Evolutionary conservation across 1,139 yeast species (phyloP), one percentile per base, ranked within the genome.

Genomic region (Pichia sp.): DNA sequence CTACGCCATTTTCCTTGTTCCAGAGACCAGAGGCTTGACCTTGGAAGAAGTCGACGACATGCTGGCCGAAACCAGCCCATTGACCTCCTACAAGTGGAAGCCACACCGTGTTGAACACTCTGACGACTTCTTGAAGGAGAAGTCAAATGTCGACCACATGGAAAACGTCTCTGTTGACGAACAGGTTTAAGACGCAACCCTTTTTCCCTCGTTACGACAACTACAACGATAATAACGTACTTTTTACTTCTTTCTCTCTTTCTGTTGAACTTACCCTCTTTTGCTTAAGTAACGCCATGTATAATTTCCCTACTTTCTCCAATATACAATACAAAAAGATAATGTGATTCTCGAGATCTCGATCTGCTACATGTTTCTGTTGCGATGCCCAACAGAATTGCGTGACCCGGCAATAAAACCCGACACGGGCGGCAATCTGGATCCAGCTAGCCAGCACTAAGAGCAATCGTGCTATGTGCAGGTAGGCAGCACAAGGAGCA

Each of bases 21-120:
- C 74, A 62, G 84, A 80, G 70, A 79, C 84, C 57, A 79, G 77
- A 72, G 84, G 84, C 53, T 73, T 78, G 62, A 72, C 78, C 49
- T 75, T 80, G 67, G 84, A 79, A 68, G 82, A 80, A 68, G 80
- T 80, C 58, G 85, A 80, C 63, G 63, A 66, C 57, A 65, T 70
- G 67, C 59, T 70, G 53, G 68, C 67, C 53, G 70, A 68, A 61
- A 62, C 70, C 23, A 66, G 62, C 51, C 69, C 72, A 47, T 52
- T 65, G 45, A 66, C 65, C 31, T 67, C 70, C 40, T 52, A 66
- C 42, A 59, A 53, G 13, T 68, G 71, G 71, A 66, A 59, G 51
- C 70, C 71, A 54, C 69, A 66, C 51, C 16, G 13, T 5, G 4
- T 54, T 10, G 29, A 36, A 31, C 42, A 34, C 10, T 23, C 50